A percentile compares a stretch with the other conserved stretches of the same genome.
Evolutionary conservation across 1,284 basidiomycete genomes (phyloP).

Genomic region (Sphaerobolus stellatus): DNA sequence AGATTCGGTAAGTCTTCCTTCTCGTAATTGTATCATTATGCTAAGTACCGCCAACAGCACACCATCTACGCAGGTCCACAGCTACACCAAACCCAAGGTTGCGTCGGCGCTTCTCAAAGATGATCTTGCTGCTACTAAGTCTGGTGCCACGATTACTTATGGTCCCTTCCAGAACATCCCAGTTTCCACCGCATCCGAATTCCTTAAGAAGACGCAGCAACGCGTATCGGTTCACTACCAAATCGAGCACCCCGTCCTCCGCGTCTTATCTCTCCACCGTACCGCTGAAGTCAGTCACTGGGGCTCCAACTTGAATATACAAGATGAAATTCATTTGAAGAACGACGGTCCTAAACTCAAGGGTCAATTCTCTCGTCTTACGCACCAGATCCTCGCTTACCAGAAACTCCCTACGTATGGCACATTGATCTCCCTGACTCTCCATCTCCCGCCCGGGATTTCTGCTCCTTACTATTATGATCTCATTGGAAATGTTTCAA

Average conservation of each 20-base stretch:
- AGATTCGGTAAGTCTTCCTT: conserved; percentile 64
- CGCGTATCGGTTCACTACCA: conserved; percentile 76
- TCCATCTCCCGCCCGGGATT: conserved; percentile 82
- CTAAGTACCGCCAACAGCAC: conserved; percentile 44
- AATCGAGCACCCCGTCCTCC: conserved; percentile 77
- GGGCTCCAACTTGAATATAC: conserved; percentile 91
- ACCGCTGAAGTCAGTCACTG: conserved; percentile 93
- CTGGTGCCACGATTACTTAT: conserved; percentile 80
- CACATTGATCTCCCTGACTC: conserved; percentile 64
- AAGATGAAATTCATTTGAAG: conserved; percentile 82
- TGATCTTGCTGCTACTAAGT: conserved; percentile 59
- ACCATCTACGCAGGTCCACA: conserved; percentile 64
- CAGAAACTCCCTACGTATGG: conserved; percentile 69
- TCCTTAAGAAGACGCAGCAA: conserved; percentile 62
- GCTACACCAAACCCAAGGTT: conserved; percentile 56
- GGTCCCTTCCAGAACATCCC: conserved; percentile 83
- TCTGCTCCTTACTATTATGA: conserved; percentile 87
- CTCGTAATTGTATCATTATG: conserved; percentile 5
- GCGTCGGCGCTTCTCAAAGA: conserved; percentile 50
- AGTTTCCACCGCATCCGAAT: conserved; percentile 54
- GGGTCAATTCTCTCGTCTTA: conserved; percentile 93
- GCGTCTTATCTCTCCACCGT: conserved; percentile 72
- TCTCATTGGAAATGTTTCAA: conserved; percentile 94
- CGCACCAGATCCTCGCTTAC: conserved; percentile 74
- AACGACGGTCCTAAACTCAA: conserved; percentile 89